Base-by-base conservation (phyloP, 1,284 basidiomycete genomes). In the Marasmius tenuissimus region DNA sequence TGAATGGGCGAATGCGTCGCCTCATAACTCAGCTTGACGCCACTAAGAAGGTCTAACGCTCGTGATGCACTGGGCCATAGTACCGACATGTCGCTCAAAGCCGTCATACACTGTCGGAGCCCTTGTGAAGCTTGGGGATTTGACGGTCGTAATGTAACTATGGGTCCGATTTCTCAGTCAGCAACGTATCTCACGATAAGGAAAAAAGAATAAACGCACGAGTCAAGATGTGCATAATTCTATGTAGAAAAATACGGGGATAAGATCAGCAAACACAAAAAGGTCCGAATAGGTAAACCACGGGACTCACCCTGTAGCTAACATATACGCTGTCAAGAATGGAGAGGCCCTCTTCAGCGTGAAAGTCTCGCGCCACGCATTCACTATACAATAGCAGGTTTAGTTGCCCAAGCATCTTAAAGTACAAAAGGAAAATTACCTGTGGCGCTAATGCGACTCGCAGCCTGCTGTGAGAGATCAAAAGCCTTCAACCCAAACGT, bases 141-240 rank as follows among this genome's bases (percentile, higher is more conserved):
- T 45, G 83, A 82, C n/a, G 89, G 86, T 22, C 84, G 82, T 61
- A 89, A 76, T 12, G 83, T 86, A 70, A 92, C 91, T 92, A 57
- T 64, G 16, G 58, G 45, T 40, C 48, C 11, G 20, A 47, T 18
- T 14, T 8, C 11, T 38, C 22, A 39, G 42, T 16, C 39, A 14
- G 18, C 40, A 57, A 62, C 66, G 39, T 20, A 53, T 62, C 65
- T 54, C 14, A 59, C 50, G 61, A 33, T 45, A 27, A 37, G 53
- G 42, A 61, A 55, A 42, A 35, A 68, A 56, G 38, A 61, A 59
- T 35, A 34, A 47, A 39, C 22, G 71, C 87, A 91, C 91, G 70
- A n/a, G 88, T 89, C 61, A 91, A 78, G 45, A 92, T 84, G 69
- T 94, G 92, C 88, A 94, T 92, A 68, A 94, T 91, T 40, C 92